Percentiles rank a stretch among this genome's conserved stretches.
These are phyloP conservation scores for Didymella keratinophila DNA, from an alignment of 2,329 filamentous ascomycete species.

Conservation along the genomic window DNA sequence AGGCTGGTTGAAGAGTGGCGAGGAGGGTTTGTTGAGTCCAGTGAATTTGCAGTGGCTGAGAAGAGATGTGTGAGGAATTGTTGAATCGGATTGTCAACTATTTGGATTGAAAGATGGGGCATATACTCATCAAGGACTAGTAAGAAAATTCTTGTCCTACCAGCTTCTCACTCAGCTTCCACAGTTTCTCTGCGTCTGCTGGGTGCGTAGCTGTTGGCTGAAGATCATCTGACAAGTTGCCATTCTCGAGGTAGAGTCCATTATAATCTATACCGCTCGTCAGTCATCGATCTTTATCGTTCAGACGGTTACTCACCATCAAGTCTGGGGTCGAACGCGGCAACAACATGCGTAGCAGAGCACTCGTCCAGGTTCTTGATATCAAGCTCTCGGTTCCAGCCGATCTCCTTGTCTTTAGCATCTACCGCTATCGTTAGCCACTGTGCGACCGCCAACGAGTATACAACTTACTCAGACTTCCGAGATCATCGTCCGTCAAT, in stretches of 20 bases:
- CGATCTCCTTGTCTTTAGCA: neutral
- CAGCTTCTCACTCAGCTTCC: constrained; percentile 45
- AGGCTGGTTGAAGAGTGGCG: constrained; percentile 61
- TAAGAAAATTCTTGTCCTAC: constrained; percentile 41
- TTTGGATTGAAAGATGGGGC: neutral
- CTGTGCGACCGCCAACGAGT: neutral
- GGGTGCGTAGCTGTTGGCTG: constrained; percentile 30
- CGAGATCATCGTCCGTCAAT: neutral
- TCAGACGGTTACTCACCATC: neutral
- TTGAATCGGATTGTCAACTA: neutral
- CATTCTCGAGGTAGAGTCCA: neutral
- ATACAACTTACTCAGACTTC: neutral
- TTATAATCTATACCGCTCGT: neutral
- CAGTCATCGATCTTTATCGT: neutral
- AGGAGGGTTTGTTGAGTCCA: constrained; percentile 63
- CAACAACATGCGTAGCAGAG: neutral
- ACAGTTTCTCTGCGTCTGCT: constrained; percentile 40
- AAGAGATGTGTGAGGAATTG: neutral
- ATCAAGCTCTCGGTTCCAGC: neutral
- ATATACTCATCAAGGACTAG: constrained; percentile 9
- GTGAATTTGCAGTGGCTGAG: constrained; percentile 67
- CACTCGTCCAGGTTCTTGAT: neutral
- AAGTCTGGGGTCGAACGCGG: neutral
- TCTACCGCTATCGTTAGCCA: neutral
- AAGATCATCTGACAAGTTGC: constrained; percentile 19